Percentiles rank a stretch among this genome's conserved stretches.
Conservation (phyloP, 805 yeast species). For the Candida railenensis region DNA sequence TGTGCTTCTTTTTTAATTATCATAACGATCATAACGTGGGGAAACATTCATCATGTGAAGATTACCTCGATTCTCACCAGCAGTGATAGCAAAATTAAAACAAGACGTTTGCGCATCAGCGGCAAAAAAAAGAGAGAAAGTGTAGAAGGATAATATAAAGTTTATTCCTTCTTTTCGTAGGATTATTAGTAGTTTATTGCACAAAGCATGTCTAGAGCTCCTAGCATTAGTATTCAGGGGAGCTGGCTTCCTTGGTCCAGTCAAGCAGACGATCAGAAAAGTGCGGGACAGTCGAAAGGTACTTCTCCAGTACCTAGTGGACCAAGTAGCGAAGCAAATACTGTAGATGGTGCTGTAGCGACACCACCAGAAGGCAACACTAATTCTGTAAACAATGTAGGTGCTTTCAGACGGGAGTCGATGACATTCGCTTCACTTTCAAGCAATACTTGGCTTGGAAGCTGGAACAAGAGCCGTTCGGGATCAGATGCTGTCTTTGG, state of each 20-base stretch:
- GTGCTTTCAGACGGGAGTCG: neutral
- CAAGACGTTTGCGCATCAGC: neutral
- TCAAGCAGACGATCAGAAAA: neutral
- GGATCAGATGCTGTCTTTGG: conserved; percentile 22
- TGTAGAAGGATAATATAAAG: neutral
- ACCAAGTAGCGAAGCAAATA: too few species aligned
- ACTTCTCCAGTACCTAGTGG: neutral
- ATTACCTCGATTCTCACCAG: neutral
- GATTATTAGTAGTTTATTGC: neutral
- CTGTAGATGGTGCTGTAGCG: neutral
- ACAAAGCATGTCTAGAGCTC: conserved; percentile 4
- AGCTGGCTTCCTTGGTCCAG: conserved; percentile 4
- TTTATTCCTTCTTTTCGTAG: neutral
- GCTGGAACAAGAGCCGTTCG: conserved; percentile 37
- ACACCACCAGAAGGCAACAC: neutral
- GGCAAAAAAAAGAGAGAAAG: neutral
- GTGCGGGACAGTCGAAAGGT: neutral
- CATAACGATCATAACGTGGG: neutral
- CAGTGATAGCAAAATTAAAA: neutral
- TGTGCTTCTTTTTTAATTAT: neutral
- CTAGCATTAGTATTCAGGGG: conserved; percentile 1
- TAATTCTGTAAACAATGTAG: neutral
- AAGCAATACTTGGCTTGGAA: conserved; percentile 12
- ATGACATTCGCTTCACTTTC: neutral
- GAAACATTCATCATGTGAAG: neutral